Evolutionary conservation across 2,329 filamentous ascomycete species (phyloP), one percentile per base, ranked within the genome.

Genomic region (Thyridium curvatum): DNA sequence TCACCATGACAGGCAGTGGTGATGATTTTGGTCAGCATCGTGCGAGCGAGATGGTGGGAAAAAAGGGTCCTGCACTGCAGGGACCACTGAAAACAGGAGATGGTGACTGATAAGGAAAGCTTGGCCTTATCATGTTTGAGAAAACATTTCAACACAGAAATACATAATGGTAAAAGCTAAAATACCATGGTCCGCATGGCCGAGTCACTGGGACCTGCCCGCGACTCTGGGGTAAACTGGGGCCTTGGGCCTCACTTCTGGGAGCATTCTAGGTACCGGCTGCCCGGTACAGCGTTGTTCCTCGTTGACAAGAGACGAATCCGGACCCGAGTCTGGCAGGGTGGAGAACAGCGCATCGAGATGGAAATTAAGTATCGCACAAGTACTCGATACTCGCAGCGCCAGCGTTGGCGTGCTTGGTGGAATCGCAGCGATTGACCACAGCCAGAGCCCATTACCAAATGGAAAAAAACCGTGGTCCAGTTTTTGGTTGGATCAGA

Each of bases 391-490:
- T 45, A 47, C 28, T 37, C 14, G 32, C 34, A 43, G 48, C 46
- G 37, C 47, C 41, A 36, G 40, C 37, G 43, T 35, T 36, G 44
- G 42, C 46, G 47, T 44, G 21, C 21, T 26, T 37, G 41, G 50
- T 48, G 21, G 21, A 26, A 6, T 26, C 21, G 6, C 10, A 26
- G 21, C 21, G 21, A 26, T 26, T 26, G 21, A 26, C 21, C 21
- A 10, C 21, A 10, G 10, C 21, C 47, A 51, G 49, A 54, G 55
- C 45, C 53, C 53, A 71, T 71, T 71, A 71, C 65, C 61, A 69
- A 66, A 70, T 67, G 55, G 60, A 66, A 69, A 66, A 58, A 51
- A 53, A 46, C 38, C 43, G 34, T 17, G 43, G 42, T 39, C 46
- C 46, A 43, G 44, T 43, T 49, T 45, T 48, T 53, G 56, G 55